phyloP scores from a whole-genome alignment of 2,329 filamentous ascomycete genomes.

The Trichoderma sp. region DNA sequence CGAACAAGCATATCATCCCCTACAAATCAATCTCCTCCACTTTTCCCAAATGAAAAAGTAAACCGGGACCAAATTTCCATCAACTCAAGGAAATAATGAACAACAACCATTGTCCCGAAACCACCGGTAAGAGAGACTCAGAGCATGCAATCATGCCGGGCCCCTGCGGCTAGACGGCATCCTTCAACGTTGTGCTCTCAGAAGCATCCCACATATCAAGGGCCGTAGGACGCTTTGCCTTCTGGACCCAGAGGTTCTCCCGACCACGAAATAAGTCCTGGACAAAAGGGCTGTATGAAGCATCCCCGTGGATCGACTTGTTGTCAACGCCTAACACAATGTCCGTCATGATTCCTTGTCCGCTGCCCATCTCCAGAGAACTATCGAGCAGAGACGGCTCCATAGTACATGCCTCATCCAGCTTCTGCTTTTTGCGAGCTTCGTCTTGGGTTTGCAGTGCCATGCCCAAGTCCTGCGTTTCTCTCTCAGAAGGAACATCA shows the following conservation, averaged over 20 bases:
- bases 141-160: neutral
- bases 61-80: neutral
- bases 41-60: neutral
- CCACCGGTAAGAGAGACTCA: neutral
- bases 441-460: neutral
- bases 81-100: neutral
- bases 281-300: slow-evolving; percentile 24
- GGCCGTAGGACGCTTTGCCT: slow-evolving; percentile 24
- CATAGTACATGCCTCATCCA: neutral
- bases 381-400: neutral
- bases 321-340: neutral
- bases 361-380: neutral
- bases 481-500: neutral
- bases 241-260: slow-evolving; percentile 25
- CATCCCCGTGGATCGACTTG: neutral
- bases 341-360: neutral
- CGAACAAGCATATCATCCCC: neutral
- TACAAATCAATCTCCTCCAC: neutral
- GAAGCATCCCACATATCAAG: slow-evolving; percentile 29
- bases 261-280: slow-evolving; percentile 23
- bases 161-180: neutral
- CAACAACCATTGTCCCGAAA: neutral
- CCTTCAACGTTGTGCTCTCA: neutral
- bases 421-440: neutral
- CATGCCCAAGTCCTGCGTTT: neutral